Evolutionary conservation across 345 rosid genomes (phyloP).

Genomic region (Syzygium aromaticum): DNA sequence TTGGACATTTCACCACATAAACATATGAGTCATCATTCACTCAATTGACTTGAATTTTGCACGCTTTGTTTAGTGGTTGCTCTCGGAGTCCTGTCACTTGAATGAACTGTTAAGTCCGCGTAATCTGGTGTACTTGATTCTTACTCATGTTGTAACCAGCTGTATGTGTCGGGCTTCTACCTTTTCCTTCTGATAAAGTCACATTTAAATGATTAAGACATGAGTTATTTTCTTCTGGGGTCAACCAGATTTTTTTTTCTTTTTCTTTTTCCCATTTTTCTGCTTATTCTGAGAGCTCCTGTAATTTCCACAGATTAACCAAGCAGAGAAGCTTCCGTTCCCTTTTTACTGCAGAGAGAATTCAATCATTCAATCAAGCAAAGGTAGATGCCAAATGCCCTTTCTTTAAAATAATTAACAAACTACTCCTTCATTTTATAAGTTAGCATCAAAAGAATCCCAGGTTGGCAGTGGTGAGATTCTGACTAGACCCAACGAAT

Average conservation of each 20-base stretch:
- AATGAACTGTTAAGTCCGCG: slow-evolving; percentile 19
- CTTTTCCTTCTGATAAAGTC: slow-evolving; percentile 16
- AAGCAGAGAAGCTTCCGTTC: slow-evolving; percentile 27
- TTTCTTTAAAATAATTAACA: not conserved
- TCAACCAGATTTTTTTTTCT: not conserved
- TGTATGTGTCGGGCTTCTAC: slow-evolving; percentile 34
- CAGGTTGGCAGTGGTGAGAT: slow-evolving; percentile 54
- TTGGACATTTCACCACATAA: not conserved
- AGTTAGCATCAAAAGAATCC: slow-evolving; percentile 34
- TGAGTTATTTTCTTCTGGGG: slow-evolving; percentile 7
- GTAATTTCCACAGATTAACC: slow-evolving; percentile 25
- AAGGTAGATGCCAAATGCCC: slow-evolving; percentile 13
- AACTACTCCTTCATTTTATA: not conserved
- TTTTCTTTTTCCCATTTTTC: slow-evolving; percentile 2
- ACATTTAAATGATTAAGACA: slow-evolving; percentile 45
- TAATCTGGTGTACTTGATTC: slow-evolving; percentile 27
- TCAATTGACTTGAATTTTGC: not conserved
- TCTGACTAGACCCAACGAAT: slow-evolving; percentile 50
- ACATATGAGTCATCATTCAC: not conserved
- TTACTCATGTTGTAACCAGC: slow-evolving; percentile 69
- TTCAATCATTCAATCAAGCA: slow-evolving; percentile 13
- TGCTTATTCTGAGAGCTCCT: slow-evolving; percentile 14
- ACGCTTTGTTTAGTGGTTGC: not conserved
- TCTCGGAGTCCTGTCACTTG: not conserved
- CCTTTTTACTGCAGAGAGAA: slow-evolving; percentile 5